These are phyloP conservation scores for Anthracocystis walkeri DNA, from an alignment of 1,284 basidiomycete genomes.

Conservation along the genomic window DNA sequence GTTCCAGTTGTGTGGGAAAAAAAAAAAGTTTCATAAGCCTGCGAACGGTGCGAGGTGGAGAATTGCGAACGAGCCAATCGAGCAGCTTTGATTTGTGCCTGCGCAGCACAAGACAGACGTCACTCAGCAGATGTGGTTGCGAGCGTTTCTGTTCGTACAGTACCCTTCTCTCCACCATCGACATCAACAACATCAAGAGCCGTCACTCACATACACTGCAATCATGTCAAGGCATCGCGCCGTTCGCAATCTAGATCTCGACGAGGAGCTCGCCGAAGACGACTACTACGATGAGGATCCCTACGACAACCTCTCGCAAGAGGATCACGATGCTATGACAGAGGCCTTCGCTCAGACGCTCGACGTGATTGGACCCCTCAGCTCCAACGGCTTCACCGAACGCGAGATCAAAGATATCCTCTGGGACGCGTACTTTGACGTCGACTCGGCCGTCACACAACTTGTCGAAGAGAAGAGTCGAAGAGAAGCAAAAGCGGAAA, in stretches of 20 bases:
- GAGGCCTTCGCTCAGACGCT: conserved; percentile 51
- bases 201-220: not conserved
- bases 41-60: not conserved
- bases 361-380: conserved; percentile 57
- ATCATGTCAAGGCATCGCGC: conserved; percentile 78
- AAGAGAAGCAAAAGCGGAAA: conserved; percentile 53
- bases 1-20: not conserved
- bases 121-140: conserved; percentile 22
- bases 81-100: not conserved
- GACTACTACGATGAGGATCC: conserved; percentile 72
- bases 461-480: conserved; percentile 70
- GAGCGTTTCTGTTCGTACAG: not conserved
- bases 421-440: conserved; percentile 91
- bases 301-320: conserved; percentile 61
- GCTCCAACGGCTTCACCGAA: conserved; percentile 59
- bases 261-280: conserved; percentile 78
- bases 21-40: not conserved
- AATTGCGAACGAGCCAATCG: conserved; percentile 6
- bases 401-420: conserved; percentile 79
- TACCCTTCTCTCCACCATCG: conserved; percentile 5
- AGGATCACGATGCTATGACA: conserved; percentile 59
- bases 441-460: conserved; percentile 81
- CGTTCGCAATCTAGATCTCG: conserved; percentile 87
- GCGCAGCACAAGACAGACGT: conserved; percentile 15
- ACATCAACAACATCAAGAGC: not conserved